Percentiles rank a stretch among this genome's conserved stretches.
These are phyloP conservation scores for Kurtzmaniella quercitrusa DNA, from an alignment of 1,139 yeast species.

Conservation along the genomic window DNA sequence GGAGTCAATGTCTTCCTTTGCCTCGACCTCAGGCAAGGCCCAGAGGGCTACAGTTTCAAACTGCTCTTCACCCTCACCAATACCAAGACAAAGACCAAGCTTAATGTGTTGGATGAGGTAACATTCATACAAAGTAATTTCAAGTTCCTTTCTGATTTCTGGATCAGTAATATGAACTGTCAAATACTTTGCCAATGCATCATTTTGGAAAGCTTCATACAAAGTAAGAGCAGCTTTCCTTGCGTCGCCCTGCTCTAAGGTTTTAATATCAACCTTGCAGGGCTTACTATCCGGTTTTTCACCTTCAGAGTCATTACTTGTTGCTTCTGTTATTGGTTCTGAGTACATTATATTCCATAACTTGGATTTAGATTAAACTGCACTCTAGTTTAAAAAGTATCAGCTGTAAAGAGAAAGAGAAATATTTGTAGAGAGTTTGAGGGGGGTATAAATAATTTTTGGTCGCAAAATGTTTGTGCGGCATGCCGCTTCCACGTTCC, in stretches of 20 bases:
- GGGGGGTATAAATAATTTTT: conserved; percentile 5
- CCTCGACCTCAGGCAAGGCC: conserved; percentile 50
- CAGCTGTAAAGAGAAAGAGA: conserved; percentile 1
- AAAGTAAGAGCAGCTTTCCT: conserved; percentile 54
- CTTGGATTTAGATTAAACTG: conserved; percentile 4
- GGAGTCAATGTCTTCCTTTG: conserved; percentile 41
- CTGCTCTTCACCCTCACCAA: conserved; percentile 37
- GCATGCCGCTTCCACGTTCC: conserved; percentile 1
- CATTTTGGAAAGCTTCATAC: conserved; percentile 47
- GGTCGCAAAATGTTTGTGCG: background rate
- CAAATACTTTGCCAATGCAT: conserved; percentile 48
- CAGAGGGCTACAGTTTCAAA: conserved; percentile 65
- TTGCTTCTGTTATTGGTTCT: conserved; percentile 6
- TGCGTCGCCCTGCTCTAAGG: conserved; percentile 40
- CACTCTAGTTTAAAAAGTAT: conserved; percentile 2
- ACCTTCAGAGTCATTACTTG: conserved; percentile 7
- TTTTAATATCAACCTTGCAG: conserved; percentile 15
- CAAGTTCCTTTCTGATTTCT: conserved; percentile 36
- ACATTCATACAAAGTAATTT: conserved; percentile 49
- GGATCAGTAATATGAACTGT: conserved; percentile 37
- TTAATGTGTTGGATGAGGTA: conserved; percentile 54
- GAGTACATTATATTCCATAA: conserved; percentile 8
- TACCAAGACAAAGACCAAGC: conserved; percentile 53
- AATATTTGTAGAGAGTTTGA: background rate
- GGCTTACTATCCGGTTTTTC: conserved; percentile 9